Evolutionary conservation across 306 rosid genomes (phyloP).

Genomic region (Sechiopsis laciniata): DNA sequence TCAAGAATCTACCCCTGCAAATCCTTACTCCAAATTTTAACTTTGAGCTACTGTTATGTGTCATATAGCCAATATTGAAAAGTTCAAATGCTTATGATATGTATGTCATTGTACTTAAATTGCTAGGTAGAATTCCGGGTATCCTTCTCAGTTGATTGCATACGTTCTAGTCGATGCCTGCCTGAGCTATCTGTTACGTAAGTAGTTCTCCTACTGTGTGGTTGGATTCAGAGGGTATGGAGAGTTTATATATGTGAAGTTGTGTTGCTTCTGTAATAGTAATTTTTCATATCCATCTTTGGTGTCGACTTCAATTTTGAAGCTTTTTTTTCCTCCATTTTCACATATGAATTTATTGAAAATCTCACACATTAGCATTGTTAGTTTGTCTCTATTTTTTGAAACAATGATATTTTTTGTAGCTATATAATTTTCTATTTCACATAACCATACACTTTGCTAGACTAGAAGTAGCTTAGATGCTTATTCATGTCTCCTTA

Average conservation of each 20-base stretch:
- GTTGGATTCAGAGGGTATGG: background rate
- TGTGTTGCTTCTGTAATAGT: constrained; percentile 5
- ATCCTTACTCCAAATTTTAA: background rate
- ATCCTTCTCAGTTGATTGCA: constrained; percentile 59
- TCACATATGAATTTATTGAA: background rate
- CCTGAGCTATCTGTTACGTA: constrained; percentile 86
- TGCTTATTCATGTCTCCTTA: constrained; percentile 24
- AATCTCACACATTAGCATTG: background rate
- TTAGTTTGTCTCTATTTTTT: background rate
- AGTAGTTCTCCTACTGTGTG: constrained; percentile 30
- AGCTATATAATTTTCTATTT: background rate
- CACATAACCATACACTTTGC: background rate
- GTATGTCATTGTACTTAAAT: constrained; percentile 2
- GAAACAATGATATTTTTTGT: background rate
- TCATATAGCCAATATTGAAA: background rate
- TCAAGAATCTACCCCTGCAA: background rate
- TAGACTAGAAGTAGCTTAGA: constrained; percentile 13
- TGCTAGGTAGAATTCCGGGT: constrained; percentile 71
- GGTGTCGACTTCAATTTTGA: background rate
- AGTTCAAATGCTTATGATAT: background rate
- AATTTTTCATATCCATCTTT: background rate
- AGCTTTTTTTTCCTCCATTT: background rate
- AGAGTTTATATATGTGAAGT: background rate
- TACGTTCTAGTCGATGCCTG: constrained; percentile 64
- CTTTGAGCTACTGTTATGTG: background rate